Evolutionary conservation across 441 rosid species (phyloP).

Genomic region (Gossypium davidsonii): DNA sequence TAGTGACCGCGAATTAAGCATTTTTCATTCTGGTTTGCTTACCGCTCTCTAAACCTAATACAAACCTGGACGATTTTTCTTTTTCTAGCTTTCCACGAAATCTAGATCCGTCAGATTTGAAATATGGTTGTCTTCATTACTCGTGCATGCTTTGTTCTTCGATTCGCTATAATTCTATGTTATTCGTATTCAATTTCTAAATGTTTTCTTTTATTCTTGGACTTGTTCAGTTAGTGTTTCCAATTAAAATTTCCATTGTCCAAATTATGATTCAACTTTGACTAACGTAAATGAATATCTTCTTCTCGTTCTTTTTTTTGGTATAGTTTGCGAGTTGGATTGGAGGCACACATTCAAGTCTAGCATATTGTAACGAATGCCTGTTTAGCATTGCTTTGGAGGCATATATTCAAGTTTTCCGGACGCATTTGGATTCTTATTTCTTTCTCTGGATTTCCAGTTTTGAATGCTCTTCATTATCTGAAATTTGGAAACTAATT

Average conservation of each 20-base stretch:
- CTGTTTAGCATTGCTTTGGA: slow-evolving; percentile 7
- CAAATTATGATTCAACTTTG: slow-evolving; percentile 1
- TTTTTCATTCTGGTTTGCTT: slow-evolving; percentile 39
- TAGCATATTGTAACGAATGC: not conserved
- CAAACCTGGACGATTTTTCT: not conserved
- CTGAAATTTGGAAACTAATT: slow-evolving; percentile 10
- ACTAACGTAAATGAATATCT: slow-evolving; percentile 19
- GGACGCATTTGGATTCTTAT: slow-evolving; percentile 5
- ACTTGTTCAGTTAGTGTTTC: slow-evolving; percentile 10
- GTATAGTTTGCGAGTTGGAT: slow-evolving; percentile 3
- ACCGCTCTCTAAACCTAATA: slow-evolving; percentile 49
- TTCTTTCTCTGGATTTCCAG: slow-evolving; percentile 9
- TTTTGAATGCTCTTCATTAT: slow-evolving; percentile 31
- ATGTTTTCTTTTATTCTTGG: slow-evolving; percentile 16
- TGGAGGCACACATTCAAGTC: not conserved
- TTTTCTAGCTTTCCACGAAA: slow-evolving; percentile 1
- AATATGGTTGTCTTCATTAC: slow-evolving; percentile 11
- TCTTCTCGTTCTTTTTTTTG: not conserved
- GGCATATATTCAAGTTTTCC: not conserved
- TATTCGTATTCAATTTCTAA: slow-evolving; percentile 14
- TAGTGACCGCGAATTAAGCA: slow-evolving; percentile 36
- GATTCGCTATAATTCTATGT: slow-evolving; percentile 3
- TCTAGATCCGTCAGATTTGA: slow-evolving; percentile 30
- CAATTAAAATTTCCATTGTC: slow-evolving; percentile 1
- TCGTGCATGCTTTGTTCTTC: not conserved